phyloP scores from a whole-genome alignment of 306 rosid species.

The Vigna reflexopilosa region DNA sequence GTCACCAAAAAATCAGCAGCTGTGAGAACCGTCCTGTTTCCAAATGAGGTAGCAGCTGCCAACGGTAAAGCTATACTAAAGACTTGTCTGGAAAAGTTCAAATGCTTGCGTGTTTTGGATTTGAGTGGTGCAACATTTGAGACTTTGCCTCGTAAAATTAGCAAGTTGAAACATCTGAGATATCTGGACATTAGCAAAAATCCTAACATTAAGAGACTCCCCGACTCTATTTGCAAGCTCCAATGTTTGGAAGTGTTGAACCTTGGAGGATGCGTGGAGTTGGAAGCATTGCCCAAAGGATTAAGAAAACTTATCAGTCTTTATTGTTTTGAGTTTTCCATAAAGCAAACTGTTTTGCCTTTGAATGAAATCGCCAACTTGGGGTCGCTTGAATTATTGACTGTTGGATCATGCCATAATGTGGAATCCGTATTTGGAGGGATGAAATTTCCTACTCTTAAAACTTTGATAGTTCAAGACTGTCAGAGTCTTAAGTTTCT shows the following conservation, averaged over 20 bases:
- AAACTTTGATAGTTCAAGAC: not conserved
- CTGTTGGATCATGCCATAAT: not conserved
- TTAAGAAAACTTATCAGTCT: too few relatives aligned
- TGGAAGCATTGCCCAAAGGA: not conserved
- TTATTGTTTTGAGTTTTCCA: not conserved
- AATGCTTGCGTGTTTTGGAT: not conserved
- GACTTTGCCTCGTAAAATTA: not conserved
- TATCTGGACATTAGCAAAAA: not conserved
- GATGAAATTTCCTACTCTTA: not conserved
- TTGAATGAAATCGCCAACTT: not conserved
- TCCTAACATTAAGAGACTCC: not conserved
- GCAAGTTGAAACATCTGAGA: not conserved
- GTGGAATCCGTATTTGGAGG: not conserved
- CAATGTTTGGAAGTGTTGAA: not conserved
- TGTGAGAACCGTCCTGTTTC: not conserved
- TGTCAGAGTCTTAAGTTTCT: not conserved
- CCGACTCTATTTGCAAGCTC: not conserved
- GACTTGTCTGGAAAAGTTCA: not conserved
- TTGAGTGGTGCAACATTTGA: not conserved
- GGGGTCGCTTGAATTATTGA: rapidly evolving
- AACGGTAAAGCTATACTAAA: not conserved
- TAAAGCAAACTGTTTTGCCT: not conserved
- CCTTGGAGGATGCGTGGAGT: rapidly evolving
- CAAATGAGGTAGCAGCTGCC: not conserved
- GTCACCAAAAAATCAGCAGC: not conserved